Evolutionary conservation across 1,284 basidiomycete genomes (phyloP), one percentile per base, ranked within the genome.

Genomic region (Tylopilus sp.): DNA sequence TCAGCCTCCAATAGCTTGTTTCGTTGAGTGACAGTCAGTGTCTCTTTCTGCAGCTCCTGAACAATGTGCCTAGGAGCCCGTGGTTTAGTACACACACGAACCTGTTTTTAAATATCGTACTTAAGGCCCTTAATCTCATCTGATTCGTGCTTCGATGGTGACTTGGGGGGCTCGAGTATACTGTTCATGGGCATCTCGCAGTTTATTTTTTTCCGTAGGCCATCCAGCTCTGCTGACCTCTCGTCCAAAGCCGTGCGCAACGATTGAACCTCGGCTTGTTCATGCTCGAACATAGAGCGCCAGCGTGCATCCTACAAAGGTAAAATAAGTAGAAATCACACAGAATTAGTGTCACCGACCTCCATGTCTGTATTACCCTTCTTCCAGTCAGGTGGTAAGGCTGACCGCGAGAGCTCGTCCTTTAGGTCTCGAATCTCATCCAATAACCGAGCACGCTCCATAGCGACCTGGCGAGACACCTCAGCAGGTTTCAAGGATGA

Each of bases 1-100:
- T 95, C 92, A 9, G 79, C 76, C 62, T 91, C 82, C 29, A 92
- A 69, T 34, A 85, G 66, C 61, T 86, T 88, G 66, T 81, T 83
- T 56, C 77, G 76, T 52, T 87, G 81, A 19, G 75, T 70, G 9
- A 82, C 67, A n/a, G 76, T 71, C 4, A 79, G 66, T 58, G 83
- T 90, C 70, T 96, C 93, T 57, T 88, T 84, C 63, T 89, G 88
- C 38, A 96, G 74, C 60, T 93, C 88, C 60, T 90, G 86, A 23
- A 96, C 82, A 58, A 97, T 91, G 63, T 92, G 87, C 66, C 87
- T 90, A 57, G 12, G 6, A 49, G 46, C 29, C 13, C 43, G 2
- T 21, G 19, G 18, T n/a, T 52, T 47, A 56, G 45, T 52, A 46
- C 36, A 47, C 35, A 33, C 46, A 13, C 29, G 31, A 19, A 9